A percentile compares a stretch with the other conserved stretches of the same genome.
Conservation (phyloP, 2,329 filamentous ascomycete species). For the Rutstroemia sp. region DNA sequence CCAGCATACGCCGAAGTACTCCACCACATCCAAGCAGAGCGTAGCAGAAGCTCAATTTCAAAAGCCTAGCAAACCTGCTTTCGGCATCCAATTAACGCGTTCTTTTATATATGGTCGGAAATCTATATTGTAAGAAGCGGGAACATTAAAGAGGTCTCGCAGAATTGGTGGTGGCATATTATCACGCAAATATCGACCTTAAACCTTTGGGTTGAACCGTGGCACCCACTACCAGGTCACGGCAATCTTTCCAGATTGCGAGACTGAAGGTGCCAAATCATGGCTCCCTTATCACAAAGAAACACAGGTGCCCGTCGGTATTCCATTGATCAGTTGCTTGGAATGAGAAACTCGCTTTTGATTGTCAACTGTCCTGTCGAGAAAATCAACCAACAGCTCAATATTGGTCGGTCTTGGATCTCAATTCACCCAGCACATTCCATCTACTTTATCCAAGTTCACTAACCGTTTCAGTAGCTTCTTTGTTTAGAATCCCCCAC, state of each 20-base stretch:
- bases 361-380: slow-evolving; percentile 18
- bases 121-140: too few relatives aligned
- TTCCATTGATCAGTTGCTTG: slow-evolving; percentile 21
- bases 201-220: too few relatives aligned
- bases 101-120: too few relatives aligned
- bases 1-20: too few relatives aligned
- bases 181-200: too few relatives aligned
- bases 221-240: too few relatives aligned
- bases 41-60: too few relatives aligned
- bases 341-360: slow-evolving; percentile 21
- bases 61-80: too few relatives aligned
- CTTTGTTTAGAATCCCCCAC: slow-evolving; percentile 21
- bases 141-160: too few relatives aligned
- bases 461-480: slow-evolving; percentile 13
- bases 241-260: not conserved
- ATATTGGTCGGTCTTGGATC: slow-evolving; percentile 20
- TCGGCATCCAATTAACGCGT: too few relatives aligned
- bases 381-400: slow-evolving; percentile 23
- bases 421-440: not conserved
- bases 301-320: slow-evolving; percentile 16
- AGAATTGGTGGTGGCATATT: too few relatives aligned
- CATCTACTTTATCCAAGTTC: not conserved
- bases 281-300: slow-evolving; percentile 3
- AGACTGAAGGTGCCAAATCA: not conserved
- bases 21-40: too few relatives aligned